Evolutionary conservation across 352 stramenopile species (phyloP), one percentile per base, ranked within the genome.

Genomic region (Phytophthora idaei): DNA sequence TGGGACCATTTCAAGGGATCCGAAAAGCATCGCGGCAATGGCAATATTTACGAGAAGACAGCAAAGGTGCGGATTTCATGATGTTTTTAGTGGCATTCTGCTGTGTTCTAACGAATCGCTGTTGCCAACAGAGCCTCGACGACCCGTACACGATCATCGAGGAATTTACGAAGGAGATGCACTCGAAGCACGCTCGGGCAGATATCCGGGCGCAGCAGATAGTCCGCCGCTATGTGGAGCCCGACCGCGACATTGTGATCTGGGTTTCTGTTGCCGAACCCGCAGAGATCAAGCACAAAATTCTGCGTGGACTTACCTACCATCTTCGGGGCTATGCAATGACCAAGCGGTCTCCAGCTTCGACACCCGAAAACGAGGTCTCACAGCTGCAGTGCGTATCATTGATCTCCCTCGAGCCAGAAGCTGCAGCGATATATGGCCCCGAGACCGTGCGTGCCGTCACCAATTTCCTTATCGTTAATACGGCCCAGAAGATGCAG

Each of bases 281-380:
- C 8, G 52, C 76, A 12, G 76, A 82, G 65, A 84, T 90, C 61
- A 74, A 77, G 36, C 67, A 82, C 52, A 76, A 88, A 61, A 71
- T 72, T 9, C 60, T 79, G 29, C 49, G 41, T 25, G 51, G 71
- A 11, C 54, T 73, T 64, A 50, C 69, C 27, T 90, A 88, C 53
- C 69, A 76, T 28, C 72, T 89, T 39, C 71, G 78, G 25, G 79
- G 81, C 12, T 90, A 87, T 58, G 78, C 85, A 51, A 64, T 89
- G 50, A 73, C 59, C 7, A 67, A 73, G 27, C 47, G 61, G 2
- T 67, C 71, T 17, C 7, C 50, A 15, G 59, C 52, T 9, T 72
- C 64, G 12, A 69, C 61, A 15, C 48, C 65, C 4, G 61, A 69
- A 11, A 34, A 62, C 50, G 48, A 65, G 37, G 4, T 73, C 21